Evolutionary conservation across 768 basidiomycete species (phyloP), one percentile per base, ranked within the genome.

Genomic region (Pleurotus eryngii): DNA sequence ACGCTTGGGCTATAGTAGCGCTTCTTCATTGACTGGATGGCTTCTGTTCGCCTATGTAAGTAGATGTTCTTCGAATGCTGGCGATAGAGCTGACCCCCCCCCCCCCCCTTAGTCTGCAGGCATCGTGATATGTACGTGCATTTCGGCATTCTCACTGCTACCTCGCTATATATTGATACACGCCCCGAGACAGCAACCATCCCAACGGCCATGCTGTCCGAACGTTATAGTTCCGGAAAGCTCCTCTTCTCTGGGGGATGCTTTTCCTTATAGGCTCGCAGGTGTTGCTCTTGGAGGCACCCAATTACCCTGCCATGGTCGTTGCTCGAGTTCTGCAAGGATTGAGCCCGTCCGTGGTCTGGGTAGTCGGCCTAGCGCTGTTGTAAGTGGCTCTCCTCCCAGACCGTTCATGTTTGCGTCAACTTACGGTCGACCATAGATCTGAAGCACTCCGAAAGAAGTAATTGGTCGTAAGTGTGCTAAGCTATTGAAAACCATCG

Each of bases 261-360:
- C 1, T 82, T 7, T 61, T 79, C 24, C 74, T 86, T 37, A 67
- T 82, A 3, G 81, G 73, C 4, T 81, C 83, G 1, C 82, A 84
- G 67, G 65, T 85, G 15, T 74, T 86, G 70, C 71, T 87, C 9
- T 85, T 86, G 84, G 81, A 84, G 61, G 83, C 84, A 0, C 80
- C 78, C 2, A 77, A 71, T 39, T 86, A 80, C 60, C 62, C 77
- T 55, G 67, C 84, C 11, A 84, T 87, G 83, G 78, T 75, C 12
- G 30, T 85, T 38, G 83, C 85, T 6, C 79, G 86, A 30, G 64
- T 78, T n/a, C 48, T 85, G 24, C 85, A 86, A 66, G 85, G 85
- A 4, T 67, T 83, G 8, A 80, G 81, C 14, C 84, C 84, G 0
- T 80, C 84, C 4, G 74, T 84, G 67, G 74, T 87, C 7, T 86